Conservation (phyloP, 1,284 basidiomycete genomes). For the Leucocoprinus gongylophorus region DNA sequence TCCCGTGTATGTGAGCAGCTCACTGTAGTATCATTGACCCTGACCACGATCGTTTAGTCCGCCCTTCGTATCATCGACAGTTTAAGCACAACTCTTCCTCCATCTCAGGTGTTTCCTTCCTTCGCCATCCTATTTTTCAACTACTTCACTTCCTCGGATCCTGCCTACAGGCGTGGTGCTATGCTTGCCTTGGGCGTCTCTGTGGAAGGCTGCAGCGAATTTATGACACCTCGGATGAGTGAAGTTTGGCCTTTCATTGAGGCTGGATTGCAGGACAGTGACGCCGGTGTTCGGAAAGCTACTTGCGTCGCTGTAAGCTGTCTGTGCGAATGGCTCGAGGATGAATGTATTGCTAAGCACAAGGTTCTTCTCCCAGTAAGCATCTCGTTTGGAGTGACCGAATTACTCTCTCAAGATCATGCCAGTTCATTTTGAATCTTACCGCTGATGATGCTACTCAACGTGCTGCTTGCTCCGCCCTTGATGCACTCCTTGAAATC, state of each 20-base stretch:
- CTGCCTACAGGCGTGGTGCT: constrained; percentile 81
- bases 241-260: constrained; percentile 96
- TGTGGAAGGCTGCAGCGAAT: constrained; percentile 98
- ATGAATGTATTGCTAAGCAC: constrained; percentile 87
- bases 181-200: constrained; percentile 95
- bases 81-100: constrained; percentile 90
- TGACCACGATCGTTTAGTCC: constrained; percentile 41
- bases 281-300: constrained; percentile 88
- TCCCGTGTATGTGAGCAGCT: constrained; percentile 60
- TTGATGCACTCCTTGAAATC: constrained; percentile 96
- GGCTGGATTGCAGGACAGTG: constrained; percentile 78
- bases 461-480: constrained; percentile 89
- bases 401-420: constrained; percentile 5
- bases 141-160: constrained; percentile 79
- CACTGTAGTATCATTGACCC: constrained; percentile 8
- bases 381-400: constrained; percentile 14
- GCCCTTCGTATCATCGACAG: constrained; percentile 95
- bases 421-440: constrained; percentile 79
- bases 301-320: constrained; percentile 94
- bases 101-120: constrained; percentile 94
- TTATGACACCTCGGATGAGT: constrained; percentile 89
- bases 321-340: constrained; percentile 96
- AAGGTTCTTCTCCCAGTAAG: constrained; percentile 78
- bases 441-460: constrained; percentile 88
- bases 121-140: constrained; percentile 76